Evolutionary conservation across 2,329 filamentous ascomycete genomes (phyloP), one percentile per base, ranked within the genome.

Genomic region (Xylaria sp.): DNA sequence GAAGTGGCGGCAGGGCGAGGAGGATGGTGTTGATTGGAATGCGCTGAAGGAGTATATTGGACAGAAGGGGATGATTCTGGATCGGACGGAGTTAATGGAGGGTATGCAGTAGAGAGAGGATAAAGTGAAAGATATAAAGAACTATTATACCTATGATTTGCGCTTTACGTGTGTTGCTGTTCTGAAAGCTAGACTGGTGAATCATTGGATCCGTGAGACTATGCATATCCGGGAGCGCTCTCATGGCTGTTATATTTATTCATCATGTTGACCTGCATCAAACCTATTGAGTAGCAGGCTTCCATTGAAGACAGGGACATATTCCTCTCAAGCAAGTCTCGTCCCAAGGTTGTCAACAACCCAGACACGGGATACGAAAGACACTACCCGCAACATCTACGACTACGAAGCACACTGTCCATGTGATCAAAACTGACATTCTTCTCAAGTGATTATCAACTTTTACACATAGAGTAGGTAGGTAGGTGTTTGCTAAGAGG

Each of bases 1-100:
- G 72, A 75, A 79, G 34, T 87, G 84, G 78, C 86, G 87, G 71
- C 83, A 90, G 70, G 94, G 94, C 1, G 92, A 97, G 71, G 94
- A 99, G 76, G 89, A 92, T 65, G 93, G 94, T 0, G 82, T 86
- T 56, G 93, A 97, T 63, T 99, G 94, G 91, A 88, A 95, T 68
- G 84, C 83, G 37, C 78, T 99, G 64, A 85, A 87, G 66, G 90
- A 97, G 76, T 94, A 91, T 76, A 85, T 92, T 68, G 85, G 90
- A 44, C 81, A 89, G 69, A 87, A 89, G 70, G 89, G 90, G 34
- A 97, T 97, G 93, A 82, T 96, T 66, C 77, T 99, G 55, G 94
- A 99, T 75, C 87, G 88, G 65, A 87, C 91, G 13, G 90, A 93
- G 71, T 81, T 97, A 69, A 93, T 97, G 90, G 88, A 91, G 66